phyloP scores from a whole-genome alignment of 306 rosid species.

The Oxytropis ochrocephala region DNA sequence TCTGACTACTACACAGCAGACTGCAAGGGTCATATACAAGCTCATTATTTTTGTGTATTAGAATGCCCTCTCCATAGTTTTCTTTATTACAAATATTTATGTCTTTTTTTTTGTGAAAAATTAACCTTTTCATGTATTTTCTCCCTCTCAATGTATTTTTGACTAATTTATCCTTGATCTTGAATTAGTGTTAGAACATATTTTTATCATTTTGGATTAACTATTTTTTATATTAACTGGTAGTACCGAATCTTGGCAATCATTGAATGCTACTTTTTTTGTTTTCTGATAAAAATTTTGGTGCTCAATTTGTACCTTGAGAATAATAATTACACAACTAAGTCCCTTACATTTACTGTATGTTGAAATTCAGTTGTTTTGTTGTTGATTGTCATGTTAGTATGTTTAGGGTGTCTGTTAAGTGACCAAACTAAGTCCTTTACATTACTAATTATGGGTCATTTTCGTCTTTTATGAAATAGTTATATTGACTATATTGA shows the following conservation, averaged over 20 bases:
- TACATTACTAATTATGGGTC: too few relatives aligned
- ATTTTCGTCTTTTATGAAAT: too few relatives aligned
- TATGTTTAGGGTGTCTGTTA: too few relatives aligned
- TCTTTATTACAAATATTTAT: conserved; percentile 1
- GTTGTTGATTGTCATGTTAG: too few relatives aligned
- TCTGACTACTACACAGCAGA: not conserved
- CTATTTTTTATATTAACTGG: not conserved
- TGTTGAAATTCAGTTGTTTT: too few relatives aligned
- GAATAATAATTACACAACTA: too few relatives aligned
- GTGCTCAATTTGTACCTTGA: too few relatives aligned
- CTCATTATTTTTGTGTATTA: conserved; percentile 5
- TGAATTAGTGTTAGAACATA: not conserved
- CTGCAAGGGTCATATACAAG: not conserved
- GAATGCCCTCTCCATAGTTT: conserved; percentile 9
- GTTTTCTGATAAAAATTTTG: too few relatives aligned
- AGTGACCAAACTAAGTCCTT: too few relatives aligned
- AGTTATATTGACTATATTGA: too few relatives aligned
- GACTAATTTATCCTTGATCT: not conserved
- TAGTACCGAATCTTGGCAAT: not conserved
- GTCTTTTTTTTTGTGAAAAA: conserved; percentile 1
- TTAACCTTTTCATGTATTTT: conserved; percentile 12
- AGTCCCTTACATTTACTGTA: too few relatives aligned
- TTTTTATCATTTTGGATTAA: not conserved
- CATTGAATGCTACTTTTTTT: too few relatives aligned
- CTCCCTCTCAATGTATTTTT: conserved; percentile 2